phyloP scores from a whole-genome alignment of 495 filamentous ascomycete genomes.

The Pseudomonodictys pantanalensis region DNA sequence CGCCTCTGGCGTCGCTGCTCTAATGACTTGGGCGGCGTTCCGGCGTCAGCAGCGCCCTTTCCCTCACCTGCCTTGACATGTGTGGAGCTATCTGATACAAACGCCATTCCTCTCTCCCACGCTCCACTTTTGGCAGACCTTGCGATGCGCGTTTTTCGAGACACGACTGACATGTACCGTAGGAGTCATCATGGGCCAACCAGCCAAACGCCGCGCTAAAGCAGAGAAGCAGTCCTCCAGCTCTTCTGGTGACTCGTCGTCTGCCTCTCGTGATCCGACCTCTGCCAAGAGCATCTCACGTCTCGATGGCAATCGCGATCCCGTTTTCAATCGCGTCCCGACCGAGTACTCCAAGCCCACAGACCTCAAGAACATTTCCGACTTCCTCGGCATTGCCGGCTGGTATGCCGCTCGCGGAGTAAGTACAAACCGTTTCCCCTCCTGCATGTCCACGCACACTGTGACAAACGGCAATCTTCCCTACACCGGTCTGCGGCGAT shows the following conservation, averaged over 20 bases:
- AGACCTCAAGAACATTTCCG: conserved; percentile 34
- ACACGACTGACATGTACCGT: conserved; percentile 15
- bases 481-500: conserved; percentile 3
- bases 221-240: conserved; percentile 22
- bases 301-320: conserved; percentile 40
- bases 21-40: no score
- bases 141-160: not conserved
- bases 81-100: no score
- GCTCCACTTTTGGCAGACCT: not conserved
- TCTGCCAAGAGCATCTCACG: conserved; percentile 22
- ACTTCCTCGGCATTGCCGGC: conserved; percentile 33
- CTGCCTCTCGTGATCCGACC: conserved; percentile 11
- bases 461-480: no score
- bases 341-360: conserved; percentile 9
- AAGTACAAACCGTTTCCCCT: conserved; percentile 25
- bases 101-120: not conserved
- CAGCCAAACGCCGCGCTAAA: conserved; percentile 33
- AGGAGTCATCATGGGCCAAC: conserved; percentile 36
- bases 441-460: no score
- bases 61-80: no score
- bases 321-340: not conserved
- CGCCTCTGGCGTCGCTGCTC: not conserved
- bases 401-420: conserved; percentile 37
- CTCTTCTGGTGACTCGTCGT: conserved; percentile 13
- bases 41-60: no score